Conservation (phyloP, 305 asterid genomes). For the Stenogyne calaminthoides region DNA sequence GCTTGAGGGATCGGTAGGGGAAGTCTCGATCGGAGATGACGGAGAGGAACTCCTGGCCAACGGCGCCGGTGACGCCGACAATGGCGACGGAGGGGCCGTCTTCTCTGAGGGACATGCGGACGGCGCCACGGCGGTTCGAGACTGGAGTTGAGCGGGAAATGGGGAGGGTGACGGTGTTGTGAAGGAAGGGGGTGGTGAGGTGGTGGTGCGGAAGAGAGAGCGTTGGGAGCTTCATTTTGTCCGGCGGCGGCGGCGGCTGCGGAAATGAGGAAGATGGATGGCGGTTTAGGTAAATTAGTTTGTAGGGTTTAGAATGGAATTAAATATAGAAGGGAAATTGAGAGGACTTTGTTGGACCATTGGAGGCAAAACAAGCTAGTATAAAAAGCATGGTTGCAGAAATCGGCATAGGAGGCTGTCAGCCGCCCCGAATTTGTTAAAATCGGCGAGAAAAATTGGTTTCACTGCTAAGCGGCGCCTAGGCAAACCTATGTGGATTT, state of each 20-base stretch:
- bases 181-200: constrained; percentile 41
- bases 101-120: constrained; percentile 78
- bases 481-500: too few relatives aligned
- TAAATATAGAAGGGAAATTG: too few relatives aligned
- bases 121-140: constrained; percentile 38
- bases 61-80: constrained; percentile 90
- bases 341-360: too few relatives aligned
- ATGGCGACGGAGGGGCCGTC: constrained; percentile 82
- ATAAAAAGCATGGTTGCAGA: too few relatives aligned
- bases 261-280: constrained; percentile 17
- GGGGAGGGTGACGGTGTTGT: constrained; percentile 30
- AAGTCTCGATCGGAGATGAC: constrained; percentile 79
- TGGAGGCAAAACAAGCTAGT: too few relatives aligned
- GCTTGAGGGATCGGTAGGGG: constrained; percentile 76
- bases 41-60: constrained; percentile 89
- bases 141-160: constrained; percentile 27
- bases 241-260: constrained; percentile 34
- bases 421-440: too few relatives aligned
- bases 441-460: too few relatives aligned
- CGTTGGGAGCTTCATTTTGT: constrained; percentile 43
- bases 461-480: too few relatives aligned
- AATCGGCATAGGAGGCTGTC: too few relatives aligned
- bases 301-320: constrained; percentile 33
- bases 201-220: constrained; percentile 44
- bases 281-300: background rate